Conservation (phyloP, 257 asterid genomes). For the Perilla frutescens region DNA sequence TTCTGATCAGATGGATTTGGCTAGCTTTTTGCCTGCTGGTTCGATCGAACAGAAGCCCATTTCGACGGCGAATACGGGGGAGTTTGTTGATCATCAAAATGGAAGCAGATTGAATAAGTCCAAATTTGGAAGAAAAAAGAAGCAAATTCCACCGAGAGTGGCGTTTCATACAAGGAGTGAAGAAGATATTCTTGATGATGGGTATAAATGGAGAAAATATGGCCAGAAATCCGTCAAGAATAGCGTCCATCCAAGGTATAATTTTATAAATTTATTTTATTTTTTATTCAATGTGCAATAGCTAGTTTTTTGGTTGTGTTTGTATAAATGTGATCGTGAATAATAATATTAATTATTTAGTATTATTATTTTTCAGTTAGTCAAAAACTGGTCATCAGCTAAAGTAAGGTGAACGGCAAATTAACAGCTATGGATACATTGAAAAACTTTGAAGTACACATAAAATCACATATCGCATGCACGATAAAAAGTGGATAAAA, state of each 20-base stretch:
- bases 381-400: constrained; percentile 25
- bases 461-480: not conserved
- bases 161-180: constrained; percentile 88
- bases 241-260: constrained; percentile 79
- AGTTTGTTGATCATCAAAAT: constrained; percentile 31
- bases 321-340: not conserved
- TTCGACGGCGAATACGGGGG: constrained; percentile 35
- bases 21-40: constrained; percentile 41
- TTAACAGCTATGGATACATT: too few species aligned
- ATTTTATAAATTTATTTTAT: not conserved
- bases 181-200: constrained; percentile 95
- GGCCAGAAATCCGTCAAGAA: constrained; percentile 94
- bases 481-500: too few species aligned
- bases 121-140: constrained; percentile 53
- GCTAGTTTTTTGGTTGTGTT: not conserved
- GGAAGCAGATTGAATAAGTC: constrained; percentile 43
- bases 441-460: too few species aligned
- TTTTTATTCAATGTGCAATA: not conserved
- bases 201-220: constrained; percentile 92
- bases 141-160: constrained; percentile 69
- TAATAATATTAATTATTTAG: not conserved
- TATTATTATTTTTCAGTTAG: not conserved
- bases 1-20: constrained; percentile 53
- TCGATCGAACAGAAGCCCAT: constrained; percentile 33
- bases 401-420: constrained; percentile 33